Evolutionary conservation across 2,329 filamentous ascomycete species (phyloP), one percentile per base, ranked within the genome.

Genomic region (Talaromyces sp.): DNA sequence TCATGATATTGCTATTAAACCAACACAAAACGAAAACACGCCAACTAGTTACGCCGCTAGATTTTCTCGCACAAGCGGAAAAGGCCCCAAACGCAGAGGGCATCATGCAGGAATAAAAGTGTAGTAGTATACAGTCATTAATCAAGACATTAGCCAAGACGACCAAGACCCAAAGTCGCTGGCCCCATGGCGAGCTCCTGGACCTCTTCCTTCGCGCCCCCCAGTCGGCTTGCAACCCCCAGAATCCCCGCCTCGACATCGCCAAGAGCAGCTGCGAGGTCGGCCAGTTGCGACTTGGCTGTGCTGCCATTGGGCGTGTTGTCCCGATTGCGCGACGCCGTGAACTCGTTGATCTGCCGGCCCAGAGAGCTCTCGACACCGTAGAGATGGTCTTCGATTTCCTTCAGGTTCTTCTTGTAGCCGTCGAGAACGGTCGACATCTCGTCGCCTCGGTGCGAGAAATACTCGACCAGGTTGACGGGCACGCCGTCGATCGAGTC

Each of bases 231-330:
- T 5, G 87, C 87, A 60, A 88, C 86, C 58, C 84, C 82, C 60
- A 88, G 72, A 60, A 89, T 87, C 61, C 85, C 83, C 66, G 83
- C 80, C 74, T 89, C 86, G 63, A 89, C 87, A 66, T 89, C 87
- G 19, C 82, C 78, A 65, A 89, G 78, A 51, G 87, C 85, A 13
- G 80, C 81, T 17, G 83, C 83, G 52, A 88, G 77, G 62, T 77
- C 78, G 49, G 70, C 76, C 55, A 77, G 70, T 54, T 72, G 71
- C 64, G 71, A 78, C 63, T 70, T 77, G 42, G 72, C 84, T 75
- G 65, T 82, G 78, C 60, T 76, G 66, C 58, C 75, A 71, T 19
- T 72, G 69, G 22, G 72, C 67, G 60, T 70, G 32, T 77, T 75
- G 66, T 72, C 77, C 61, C 73, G 75, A 64, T 69, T 77, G 55